Percentiles rank a stretch among this genome's conserved stretches.
phyloP scores from a whole-genome alignment of 768 basidiomycete genomes.

The Psilocybe tampanensis region DNA sequence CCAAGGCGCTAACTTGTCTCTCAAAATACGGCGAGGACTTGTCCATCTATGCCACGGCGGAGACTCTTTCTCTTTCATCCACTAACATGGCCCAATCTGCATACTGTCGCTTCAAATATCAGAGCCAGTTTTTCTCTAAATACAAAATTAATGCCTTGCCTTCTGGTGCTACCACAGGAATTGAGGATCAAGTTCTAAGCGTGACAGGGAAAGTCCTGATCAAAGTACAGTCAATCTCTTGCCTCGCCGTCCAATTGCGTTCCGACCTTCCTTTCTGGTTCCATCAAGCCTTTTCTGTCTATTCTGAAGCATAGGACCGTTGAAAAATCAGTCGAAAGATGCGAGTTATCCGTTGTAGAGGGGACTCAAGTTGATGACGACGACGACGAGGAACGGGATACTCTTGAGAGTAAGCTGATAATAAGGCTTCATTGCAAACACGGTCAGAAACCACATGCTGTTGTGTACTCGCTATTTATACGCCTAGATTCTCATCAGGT shows the following conservation, averaged over 20 bases:
- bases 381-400: slow-evolving; percentile 51
- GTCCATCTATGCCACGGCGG: slow-evolving; percentile 62
- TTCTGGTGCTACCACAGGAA: slow-evolving; percentile 18
- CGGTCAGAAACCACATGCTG: slow-evolving; percentile 43
- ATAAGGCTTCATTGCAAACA: slow-evolving; percentile 83
- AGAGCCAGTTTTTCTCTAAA: slow-evolving; percentile 67
- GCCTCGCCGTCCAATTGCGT: background rate
- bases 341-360: slow-evolving; percentile 73
- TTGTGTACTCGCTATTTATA: background rate
- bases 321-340: slow-evolving; percentile 77
- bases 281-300: slow-evolving; percentile 61
- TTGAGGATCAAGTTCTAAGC: slow-evolving; percentile 39
- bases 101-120: slow-evolving; percentile 77
- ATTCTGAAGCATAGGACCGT: slow-evolving; percentile 74
- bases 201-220: slow-evolving; percentile 69
- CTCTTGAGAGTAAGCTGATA: slow-evolving; percentile 71
- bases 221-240: slow-evolving; percentile 49
- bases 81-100: slow-evolving; percentile 84
- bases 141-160: slow-evolving; percentile 46
- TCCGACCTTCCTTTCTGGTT: background rate
- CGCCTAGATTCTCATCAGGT: slow-evolving; percentile 41
- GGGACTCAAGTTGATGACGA: slow-evolving; percentile 32
- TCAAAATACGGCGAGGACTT: slow-evolving; percentile 86
- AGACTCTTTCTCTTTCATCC: slow-evolving; percentile 64
- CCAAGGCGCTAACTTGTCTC: slow-evolving; percentile 73